Evolutionary conservation across 1,284 basidiomycete species (phyloP), one percentile per base, ranked within the genome.

Genomic region (Stereum hirsutum): DNA sequence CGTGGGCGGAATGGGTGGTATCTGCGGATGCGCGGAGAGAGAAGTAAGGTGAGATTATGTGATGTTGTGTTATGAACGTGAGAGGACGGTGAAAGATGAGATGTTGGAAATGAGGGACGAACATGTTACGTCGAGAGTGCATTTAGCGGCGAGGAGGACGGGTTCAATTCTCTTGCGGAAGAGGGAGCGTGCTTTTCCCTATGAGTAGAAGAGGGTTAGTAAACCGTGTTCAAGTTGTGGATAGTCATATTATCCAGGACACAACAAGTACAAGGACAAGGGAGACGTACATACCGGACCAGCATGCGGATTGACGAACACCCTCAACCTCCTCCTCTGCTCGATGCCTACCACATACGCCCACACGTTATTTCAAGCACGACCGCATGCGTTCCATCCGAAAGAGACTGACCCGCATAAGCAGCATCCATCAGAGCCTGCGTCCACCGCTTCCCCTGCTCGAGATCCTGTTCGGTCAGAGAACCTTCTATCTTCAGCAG

Each of bases 251-350:
- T 15, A 28, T 27, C 12, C 14, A 27, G 23, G 15, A 30, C 28
- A 24, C 32, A 15, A 21, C 25, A 23, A 17, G 30, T 17, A 8
- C 28, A 25, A n/a, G 40, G 31, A 23, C 27, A 30, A 19, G 23
- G 41, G 36, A 12, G 27, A 32, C 6, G 24, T 5, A 52, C 64
- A 27, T 52, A 86, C 84, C 24, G 69, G 68, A 2, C 94, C 94
- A 46, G 93, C 86, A 42, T 77, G 66, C 2, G 94, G 94, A 58
- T 98, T 98, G 49, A 97, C 72, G n/a, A 97, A 61, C 1, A 97
- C 69, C 47, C 80, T 74, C 19, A 92, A 62, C 19, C 61, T 57
- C 44, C 74, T 65, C 43, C 60, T 57, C 7, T 70, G 77, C 46
- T 72, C 68, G 17, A 76, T 57, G 20, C 69, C 84, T 76, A 52